These are phyloP conservation scores for Penicillium sp. DNA, from an alignment of 2,329 filamentous ascomycete species.

Conservation along the genomic window DNA sequence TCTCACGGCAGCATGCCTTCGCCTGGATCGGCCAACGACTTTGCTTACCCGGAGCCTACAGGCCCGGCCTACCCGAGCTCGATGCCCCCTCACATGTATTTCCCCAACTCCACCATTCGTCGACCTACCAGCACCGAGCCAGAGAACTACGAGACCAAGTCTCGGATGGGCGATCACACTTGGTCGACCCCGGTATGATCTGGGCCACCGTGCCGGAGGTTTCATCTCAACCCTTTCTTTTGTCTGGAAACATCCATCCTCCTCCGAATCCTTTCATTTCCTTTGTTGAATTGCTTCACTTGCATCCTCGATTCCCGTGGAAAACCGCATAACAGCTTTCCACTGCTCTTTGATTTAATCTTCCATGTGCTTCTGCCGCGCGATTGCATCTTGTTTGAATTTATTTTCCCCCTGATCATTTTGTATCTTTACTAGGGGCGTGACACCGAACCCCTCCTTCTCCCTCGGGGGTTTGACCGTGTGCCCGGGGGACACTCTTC, in stretches of 20 bases:
- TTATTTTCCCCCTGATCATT: constrained; percentile 17
- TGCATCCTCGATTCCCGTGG: constrained; percentile 34
- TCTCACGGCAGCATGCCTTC: constrained; percentile 73
- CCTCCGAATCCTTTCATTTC: constrained; percentile 17
- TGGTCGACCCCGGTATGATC: constrained; percentile 44
- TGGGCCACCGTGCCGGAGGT: constrained; percentile 7
- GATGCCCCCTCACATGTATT: constrained; percentile 69
- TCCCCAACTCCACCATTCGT: constrained; percentile 68
- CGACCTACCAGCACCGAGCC: constrained; percentile 77
- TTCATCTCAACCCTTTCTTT: constrained; percentile 19
- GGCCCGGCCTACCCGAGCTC: constrained; percentile 54
- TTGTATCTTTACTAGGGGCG: constrained; percentile 18
- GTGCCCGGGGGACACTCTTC: constrained; percentile 9
- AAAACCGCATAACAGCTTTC: constrained; percentile 19
- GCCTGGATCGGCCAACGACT: constrained; percentile 71
- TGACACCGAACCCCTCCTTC: background rate
- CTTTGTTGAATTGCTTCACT: constrained; percentile 27
- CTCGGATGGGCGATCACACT: constrained; percentile 43
- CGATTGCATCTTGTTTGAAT: constrained; percentile 14
- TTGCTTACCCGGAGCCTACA: constrained; percentile 77
- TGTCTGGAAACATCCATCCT: constrained; percentile 10
- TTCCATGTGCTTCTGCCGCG: constrained; percentile 11
- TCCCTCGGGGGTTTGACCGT: constrained; percentile 14
- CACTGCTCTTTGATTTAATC: constrained; percentile 19
- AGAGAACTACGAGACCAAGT: constrained; percentile 66